Evolutionary conservation across 2,329 filamentous ascomycete genomes (phyloP).

Genomic region (Pseudogymnoascus sp.): DNA sequence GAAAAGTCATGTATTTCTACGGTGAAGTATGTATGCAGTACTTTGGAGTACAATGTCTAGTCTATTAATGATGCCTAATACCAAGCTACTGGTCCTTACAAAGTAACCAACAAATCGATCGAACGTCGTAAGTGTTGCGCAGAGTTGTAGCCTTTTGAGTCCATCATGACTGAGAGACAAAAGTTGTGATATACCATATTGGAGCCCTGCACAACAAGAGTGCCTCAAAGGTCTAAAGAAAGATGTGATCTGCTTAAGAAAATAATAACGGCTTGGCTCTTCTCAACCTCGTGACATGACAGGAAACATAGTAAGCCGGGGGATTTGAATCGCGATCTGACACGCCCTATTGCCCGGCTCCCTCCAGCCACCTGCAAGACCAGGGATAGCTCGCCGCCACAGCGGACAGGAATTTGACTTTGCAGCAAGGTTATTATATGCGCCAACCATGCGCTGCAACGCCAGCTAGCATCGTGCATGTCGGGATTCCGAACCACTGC

Average conservation of each 20-base stretch:
- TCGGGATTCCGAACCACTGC: background rate
- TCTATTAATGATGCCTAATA: background rate
- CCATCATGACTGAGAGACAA: background rate
- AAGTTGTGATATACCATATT: background rate
- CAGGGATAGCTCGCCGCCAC: constrained; percentile 1
- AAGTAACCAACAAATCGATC: background rate
- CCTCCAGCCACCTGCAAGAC: background rate
- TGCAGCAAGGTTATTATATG: background rate
- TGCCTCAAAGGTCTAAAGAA: background rate
- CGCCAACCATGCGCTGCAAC: background rate
- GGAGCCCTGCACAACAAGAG: background rate
- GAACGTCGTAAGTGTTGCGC: background rate
- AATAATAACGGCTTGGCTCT: background rate
- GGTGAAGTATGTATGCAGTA: background rate
- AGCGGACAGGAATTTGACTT: background rate
- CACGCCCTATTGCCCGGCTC: background rate
- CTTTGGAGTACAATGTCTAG: background rate
- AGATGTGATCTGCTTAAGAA: background rate
- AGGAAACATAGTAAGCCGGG: background rate
- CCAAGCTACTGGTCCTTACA: background rate
- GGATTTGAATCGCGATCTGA: constrained; percentile 1
- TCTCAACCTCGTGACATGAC: background rate
- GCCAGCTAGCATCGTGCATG: background rate
- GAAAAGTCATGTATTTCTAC: background rate
- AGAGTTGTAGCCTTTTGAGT: background rate